phyloP scores from a whole-genome alignment of 352 stramenopile genomes.

The Phytophthora europaea region DNA sequence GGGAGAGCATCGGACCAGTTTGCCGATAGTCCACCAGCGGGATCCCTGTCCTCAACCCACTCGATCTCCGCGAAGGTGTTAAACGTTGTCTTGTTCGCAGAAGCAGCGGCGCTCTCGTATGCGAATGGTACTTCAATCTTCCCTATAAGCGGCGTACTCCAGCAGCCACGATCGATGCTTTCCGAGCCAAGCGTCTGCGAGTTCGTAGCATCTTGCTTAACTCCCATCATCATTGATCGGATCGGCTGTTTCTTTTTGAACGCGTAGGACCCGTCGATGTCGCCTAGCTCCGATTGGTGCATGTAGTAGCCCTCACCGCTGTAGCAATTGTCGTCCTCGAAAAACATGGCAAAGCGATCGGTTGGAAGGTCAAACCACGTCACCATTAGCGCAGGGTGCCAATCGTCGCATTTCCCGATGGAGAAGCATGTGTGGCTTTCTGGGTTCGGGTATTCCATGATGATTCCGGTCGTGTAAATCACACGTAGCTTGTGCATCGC shows the following conservation, averaged over 20 bases:
- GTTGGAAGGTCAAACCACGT: neutral
- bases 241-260: neutral
- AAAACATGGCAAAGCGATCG: slow-evolving; percentile 6
- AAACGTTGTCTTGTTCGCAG: neutral
- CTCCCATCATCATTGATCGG: neutral
- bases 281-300: neutral
- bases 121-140: too few relatives aligned
- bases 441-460: slow-evolving; percentile 10
- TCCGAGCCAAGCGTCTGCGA: neutral
- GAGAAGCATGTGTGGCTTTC: slow-evolving; percentile 4
- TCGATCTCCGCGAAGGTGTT: neutral
- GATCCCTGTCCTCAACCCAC: neutral
- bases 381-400: neutral
- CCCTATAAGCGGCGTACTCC: neutral
- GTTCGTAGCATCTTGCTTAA: neutral
- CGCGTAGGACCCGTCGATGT: neutral
- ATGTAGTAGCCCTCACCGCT: neutral
- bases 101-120: neutral
- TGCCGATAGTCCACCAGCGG: neutral
- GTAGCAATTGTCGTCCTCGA: slow-evolving; percentile 8
- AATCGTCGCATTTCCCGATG: slow-evolving; percentile 3
- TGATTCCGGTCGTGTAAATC: neutral
- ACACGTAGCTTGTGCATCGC: slow-evolving; percentile 1
- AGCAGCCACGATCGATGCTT: neutral
- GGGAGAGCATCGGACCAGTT: slow-evolving; percentile 1